Percentiles rank a stretch among this genome's conserved stretches.
These are phyloP conservation scores for Penicillium crustosum DNA, from an alignment of 2,329 filamentous ascomycete species.

Conservation along the genomic window DNA sequence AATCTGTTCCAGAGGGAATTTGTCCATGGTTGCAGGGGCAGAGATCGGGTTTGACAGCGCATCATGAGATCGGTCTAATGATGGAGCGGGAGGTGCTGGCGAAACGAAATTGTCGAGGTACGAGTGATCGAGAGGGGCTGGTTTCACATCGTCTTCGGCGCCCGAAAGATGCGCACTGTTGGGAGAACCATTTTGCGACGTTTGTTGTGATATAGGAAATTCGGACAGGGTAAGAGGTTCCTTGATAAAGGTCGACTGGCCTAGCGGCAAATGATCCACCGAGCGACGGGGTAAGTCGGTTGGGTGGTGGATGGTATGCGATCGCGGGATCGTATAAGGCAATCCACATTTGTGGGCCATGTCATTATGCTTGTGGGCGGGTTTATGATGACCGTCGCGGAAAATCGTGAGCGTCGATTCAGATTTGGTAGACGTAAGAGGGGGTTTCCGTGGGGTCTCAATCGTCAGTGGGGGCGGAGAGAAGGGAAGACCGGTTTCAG, in stretches of 20 bases:
- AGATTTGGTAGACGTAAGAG: slow-evolving; percentile 57
- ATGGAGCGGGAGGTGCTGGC: slow-evolving; percentile 18
- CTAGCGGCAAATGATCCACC: slow-evolving; percentile 52
- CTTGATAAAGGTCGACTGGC: slow-evolving; percentile 33
- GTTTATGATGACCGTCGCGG: slow-evolving; percentile 65
- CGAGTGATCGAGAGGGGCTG: slow-evolving; percentile 33
- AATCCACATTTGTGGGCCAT: slow-evolving; percentile 62
- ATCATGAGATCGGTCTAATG: slow-evolving; percentile 28
- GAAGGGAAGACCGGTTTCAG: slow-evolving; percentile 47
- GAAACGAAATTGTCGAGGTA: slow-evolving; percentile 33
- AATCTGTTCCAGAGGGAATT: slow-evolving; percentile 34
- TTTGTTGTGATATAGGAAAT: slow-evolving; percentile 18
- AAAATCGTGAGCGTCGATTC: slow-evolving; percentile 62
- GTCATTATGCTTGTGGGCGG: slow-evolving; percentile 64
- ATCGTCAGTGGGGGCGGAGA: slow-evolving; percentile 40
- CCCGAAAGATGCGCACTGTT: slow-evolving; percentile 35
- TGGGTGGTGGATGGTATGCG: slow-evolving; percentile 51
- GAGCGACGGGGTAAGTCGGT: slow-evolving; percentile 51
- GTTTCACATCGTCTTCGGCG: slow-evolving; percentile 26
- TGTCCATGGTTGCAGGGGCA: slow-evolving; percentile 28
- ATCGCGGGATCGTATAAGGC: slow-evolving; percentile 62
- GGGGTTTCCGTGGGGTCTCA: slow-evolving; percentile 54
- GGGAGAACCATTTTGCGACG: slow-evolving; percentile 47
- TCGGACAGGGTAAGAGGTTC: slow-evolving; percentile 28
- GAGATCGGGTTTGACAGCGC: slow-evolving; percentile 25